A percentile compares a stretch with the other conserved stretches of the same genome.
phyloP scores from a whole-genome alignment of 148 eudicot genomes.

The Beta vulgaris region DNA sequence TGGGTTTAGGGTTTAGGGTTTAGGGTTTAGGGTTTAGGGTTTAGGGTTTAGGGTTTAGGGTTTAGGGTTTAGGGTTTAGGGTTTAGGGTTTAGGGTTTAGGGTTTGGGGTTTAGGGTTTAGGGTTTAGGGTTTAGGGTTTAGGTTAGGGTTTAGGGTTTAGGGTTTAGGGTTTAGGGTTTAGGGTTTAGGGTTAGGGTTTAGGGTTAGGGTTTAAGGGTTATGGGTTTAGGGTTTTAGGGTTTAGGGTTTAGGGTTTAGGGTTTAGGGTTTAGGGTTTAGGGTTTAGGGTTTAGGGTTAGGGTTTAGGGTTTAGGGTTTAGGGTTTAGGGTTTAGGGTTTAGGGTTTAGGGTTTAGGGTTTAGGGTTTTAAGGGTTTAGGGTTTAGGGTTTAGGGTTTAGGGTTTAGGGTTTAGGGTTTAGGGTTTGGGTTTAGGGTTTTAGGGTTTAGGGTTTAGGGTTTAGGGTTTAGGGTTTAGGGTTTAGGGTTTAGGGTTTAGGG shows the following conservation, averaged over 20 bases:
- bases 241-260: conserved; percentile 24
- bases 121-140: conserved; percentile 25
- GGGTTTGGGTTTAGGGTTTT: conserved; percentile 22
- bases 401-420: conserved; percentile 24
- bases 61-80: conserved; percentile 20
- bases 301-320: conserved; percentile 18
- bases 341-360: conserved; percentile 24
- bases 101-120: conserved; percentile 21
- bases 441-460: conserved; percentile 24
- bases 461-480: conserved; percentile 31
- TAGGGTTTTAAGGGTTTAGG: conserved; percentile 28
- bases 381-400: conserved; percentile 28
- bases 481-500: conserved; percentile 28
- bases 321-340: conserved; percentile 19
- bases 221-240: conserved; percentile 21
- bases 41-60: conserved; percentile 13
- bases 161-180: conserved; percentile 16
- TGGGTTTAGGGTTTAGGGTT: conserved; percentile 11
- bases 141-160: conserved; percentile 16
- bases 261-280: conserved; percentile 20
- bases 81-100: conserved; percentile 10
- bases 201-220: conserved; percentile 20
- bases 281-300: conserved; percentile 18
- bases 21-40: conserved; percentile 17
- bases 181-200: conserved; percentile 16